Conservation (phyloP, 768 basidiomycete species). For the Boletus reticuloceps region DNA sequence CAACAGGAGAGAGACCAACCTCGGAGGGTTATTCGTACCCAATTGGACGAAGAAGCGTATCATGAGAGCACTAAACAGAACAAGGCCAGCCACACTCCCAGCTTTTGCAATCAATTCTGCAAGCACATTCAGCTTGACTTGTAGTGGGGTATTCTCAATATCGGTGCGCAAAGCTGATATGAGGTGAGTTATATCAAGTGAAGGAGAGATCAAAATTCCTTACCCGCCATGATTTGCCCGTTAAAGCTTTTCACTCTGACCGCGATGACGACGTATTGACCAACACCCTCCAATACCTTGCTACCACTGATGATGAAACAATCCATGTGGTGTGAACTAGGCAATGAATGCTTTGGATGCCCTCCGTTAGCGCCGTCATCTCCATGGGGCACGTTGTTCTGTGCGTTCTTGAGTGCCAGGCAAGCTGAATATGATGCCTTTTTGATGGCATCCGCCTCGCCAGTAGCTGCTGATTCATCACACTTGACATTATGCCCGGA, state of each 20-base stretch:
- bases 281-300: conserved; percentile 94
- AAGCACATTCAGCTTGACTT: conserved; percentile 89
- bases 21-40: conserved; percentile 52
- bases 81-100: conserved; percentile 76
- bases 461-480: conserved; percentile 95
- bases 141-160: conserved; percentile 87
- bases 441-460: conserved; percentile 93
- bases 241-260: conserved; percentile 94
- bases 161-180: conserved; percentile 78
- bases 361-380: conserved; percentile 26
- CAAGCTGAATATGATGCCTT: conserved; percentile 81
- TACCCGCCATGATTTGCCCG: conserved; percentile 97
- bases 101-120: conserved; percentile 95
- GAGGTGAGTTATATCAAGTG: background rate
- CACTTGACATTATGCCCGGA: conserved; percentile 91
- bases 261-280: conserved; percentile 87
- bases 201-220: background rate
- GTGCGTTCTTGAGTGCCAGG: conserved; percentile 46
- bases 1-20: conserved; percentile 36
- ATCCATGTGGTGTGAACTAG: conserved; percentile 60
- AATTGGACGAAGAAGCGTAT: conserved; percentile 95
- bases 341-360: conserved; percentile 6
- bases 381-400: conserved; percentile 10
- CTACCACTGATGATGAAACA: conserved; percentile 91
- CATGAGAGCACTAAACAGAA: conserved; percentile 82